Percentiles rank a stretch among this genome's conserved stretches.
These are phyloP conservation scores for Penicillium canescens DNA, from an alignment of 495 filamentous ascomycete species.

Conservation along the genomic window DNA sequence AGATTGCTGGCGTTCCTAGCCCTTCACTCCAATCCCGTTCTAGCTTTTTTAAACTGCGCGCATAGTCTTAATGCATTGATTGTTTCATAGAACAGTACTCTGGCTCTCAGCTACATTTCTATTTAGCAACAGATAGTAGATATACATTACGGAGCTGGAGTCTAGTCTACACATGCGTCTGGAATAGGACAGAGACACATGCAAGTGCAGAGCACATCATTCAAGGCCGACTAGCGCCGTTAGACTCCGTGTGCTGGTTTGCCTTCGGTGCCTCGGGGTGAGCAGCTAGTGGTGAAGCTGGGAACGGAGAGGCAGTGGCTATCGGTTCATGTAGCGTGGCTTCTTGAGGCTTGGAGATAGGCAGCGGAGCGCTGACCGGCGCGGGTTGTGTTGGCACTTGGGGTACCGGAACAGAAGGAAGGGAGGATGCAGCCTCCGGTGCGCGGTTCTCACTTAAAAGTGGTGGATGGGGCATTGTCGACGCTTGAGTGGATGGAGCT, in stretches of 20 bases:
- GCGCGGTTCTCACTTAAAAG: not conserved
- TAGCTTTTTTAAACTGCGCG: not conserved
- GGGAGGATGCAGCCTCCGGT: not conserved
- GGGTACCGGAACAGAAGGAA: not conserved
- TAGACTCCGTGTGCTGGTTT: slow-evolving; percentile 1
- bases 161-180: too few relatives aligned
- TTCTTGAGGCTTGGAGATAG: not conserved
- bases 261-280: slow-evolving; percentile 1
- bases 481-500: slow-evolving; percentile 4
- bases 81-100: too few relatives aligned
- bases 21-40: not conserved
- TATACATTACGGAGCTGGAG: not conserved
- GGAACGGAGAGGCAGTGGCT: not conserved
- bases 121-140: not conserved
- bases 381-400: slow-evolving; percentile 4
- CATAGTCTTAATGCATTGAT: too few relatives aligned
- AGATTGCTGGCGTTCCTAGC: not conserved
- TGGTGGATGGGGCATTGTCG: not conserved
- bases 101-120: not conserved
- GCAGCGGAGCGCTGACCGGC: not conserved
- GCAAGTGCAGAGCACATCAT: not conserved
- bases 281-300: not conserved
- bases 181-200: too few relatives aligned
- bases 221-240: slow-evolving; percentile 10
- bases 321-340: not conserved